phyloP scores from a whole-genome alignment of 805 yeast species.

The Barnettozyma sp. region DNA sequence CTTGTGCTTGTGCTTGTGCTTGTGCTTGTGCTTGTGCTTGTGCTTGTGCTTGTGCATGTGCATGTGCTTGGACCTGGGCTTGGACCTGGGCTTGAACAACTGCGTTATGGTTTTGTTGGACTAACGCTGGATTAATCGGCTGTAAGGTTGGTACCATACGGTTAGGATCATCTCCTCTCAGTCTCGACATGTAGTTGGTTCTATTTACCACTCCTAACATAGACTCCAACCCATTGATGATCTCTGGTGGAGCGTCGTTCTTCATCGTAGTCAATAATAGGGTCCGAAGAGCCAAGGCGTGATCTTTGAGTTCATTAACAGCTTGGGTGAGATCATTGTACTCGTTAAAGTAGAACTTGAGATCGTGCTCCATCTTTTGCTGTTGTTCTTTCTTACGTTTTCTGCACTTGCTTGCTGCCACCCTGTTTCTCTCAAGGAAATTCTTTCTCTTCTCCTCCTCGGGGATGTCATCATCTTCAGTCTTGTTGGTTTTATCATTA shows the following conservation, averaged over 20 bases:
- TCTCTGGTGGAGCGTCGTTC: constrained; percentile 25
- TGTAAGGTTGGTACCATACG: constrained; percentile 24
- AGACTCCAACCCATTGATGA: constrained; percentile 37
- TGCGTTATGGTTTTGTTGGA: constrained; percentile 15
- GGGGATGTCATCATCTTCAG: constrained; percentile 30
- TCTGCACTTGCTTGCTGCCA: constrained; percentile 94
- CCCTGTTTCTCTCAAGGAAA: constrained; percentile 82
- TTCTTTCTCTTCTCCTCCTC: constrained; percentile 71
- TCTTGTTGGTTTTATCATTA: constrained; percentile 1
- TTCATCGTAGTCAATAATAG: constrained; percentile 35
- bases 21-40: constrained; percentile 7
- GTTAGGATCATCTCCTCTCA: constrained; percentile 24
- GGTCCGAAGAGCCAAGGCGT: constrained; percentile 42
- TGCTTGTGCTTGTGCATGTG: constrained; percentile 6
- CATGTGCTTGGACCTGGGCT: constrained; percentile 7
- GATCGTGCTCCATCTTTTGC: constrained; percentile 73
- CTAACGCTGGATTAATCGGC: constrained; percentile 24
- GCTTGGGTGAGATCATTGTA: constrained; percentile 60
- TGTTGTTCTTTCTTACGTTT: constrained; percentile 89
- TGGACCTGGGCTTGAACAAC: constrained; percentile 4
- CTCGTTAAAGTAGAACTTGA: constrained; percentile 61
- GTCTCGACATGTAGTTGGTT: constrained; percentile 23
- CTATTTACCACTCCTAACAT: constrained; percentile 16
- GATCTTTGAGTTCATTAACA: constrained; percentile 51
- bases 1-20: no score